Conservation (phyloP, 1,284 basidiomycete species). For the Malassezia furfur region DNA sequence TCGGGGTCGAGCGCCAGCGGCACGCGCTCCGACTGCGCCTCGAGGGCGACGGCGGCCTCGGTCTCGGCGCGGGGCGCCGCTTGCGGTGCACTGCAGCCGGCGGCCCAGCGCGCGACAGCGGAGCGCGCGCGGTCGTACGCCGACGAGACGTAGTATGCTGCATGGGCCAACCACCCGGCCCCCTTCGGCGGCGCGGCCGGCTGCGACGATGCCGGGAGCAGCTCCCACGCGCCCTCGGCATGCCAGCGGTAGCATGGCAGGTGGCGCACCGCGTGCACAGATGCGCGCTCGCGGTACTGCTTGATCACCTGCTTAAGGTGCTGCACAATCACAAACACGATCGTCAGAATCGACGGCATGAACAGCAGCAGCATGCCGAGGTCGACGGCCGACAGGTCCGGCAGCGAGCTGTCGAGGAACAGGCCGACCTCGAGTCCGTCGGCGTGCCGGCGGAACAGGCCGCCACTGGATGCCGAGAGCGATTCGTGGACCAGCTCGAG, state of each 20-base stretch:
- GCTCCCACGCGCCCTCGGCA: constrained; percentile 4
- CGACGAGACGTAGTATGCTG: background rate
- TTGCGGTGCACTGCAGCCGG: background rate
- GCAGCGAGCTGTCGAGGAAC: constrained; percentile 34
- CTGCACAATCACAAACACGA: constrained; percentile 37
- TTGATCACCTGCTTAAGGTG: constrained; percentile 33
- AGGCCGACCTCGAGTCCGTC: constrained; percentile 37
- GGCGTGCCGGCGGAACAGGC: background rate
- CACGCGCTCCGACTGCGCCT: background rate
- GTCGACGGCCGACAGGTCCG: constrained; percentile 36
- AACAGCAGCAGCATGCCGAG: constrained; percentile 41
- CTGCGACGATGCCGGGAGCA: background rate
- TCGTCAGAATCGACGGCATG: constrained; percentile 41
- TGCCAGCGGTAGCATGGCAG: constrained; percentile 41
- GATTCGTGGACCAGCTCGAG: constrained; percentile 27
- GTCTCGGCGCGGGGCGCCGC: background rate
- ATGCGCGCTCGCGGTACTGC: constrained; percentile 39
- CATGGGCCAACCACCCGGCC: background rate
- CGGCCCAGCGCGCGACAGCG: background rate
- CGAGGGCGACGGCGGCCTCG: background rate
- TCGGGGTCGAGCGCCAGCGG: background rate
- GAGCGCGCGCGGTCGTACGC: background rate
- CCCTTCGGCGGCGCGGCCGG: background rate
- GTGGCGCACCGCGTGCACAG: constrained; percentile 32
- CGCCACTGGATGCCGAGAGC: constrained; percentile 11